These are phyloP conservation scores for Coemansia sp. DNA, from an alignment of 192 early-diverging fungal genomes.

Conservation along the genomic window DNA sequence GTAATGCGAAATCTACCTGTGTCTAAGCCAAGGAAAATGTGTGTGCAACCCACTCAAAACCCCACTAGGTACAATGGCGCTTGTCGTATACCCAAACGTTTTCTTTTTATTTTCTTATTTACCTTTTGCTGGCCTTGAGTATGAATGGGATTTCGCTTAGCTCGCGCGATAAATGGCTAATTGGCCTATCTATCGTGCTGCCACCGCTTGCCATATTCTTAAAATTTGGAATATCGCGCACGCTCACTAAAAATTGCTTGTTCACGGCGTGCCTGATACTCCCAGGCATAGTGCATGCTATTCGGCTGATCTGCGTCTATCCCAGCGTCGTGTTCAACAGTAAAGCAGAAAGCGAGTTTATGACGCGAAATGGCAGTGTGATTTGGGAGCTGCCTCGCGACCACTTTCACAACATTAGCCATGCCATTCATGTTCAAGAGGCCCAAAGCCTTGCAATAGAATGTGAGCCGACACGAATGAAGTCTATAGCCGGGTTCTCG, in stretches of 20 bases:
- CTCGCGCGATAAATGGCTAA: slow-evolving; percentile 31
- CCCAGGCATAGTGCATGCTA: slow-evolving; percentile 36
- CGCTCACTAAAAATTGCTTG: slow-evolving; percentile 29
- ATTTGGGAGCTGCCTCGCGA: slow-evolving; percentile 44
- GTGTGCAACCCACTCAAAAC: no score
- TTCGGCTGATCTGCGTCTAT: slow-evolving; percentile 30
- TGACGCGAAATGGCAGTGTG: slow-evolving; percentile 26
- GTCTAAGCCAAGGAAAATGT: no score
- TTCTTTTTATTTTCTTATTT: background rate
- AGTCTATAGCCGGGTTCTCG: slow-evolving; percentile 23
- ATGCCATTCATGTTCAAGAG: slow-evolving; percentile 28
- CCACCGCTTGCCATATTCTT: slow-evolving; percentile 37
- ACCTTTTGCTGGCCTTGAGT: background rate
- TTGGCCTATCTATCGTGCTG: slow-evolving; percentile 19
- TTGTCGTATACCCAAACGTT: background rate
- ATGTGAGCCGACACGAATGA: slow-evolving; percentile 13
- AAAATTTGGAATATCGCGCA: slow-evolving; percentile 42
- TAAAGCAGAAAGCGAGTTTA: slow-evolving; percentile 10
- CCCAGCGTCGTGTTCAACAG: slow-evolving; percentile 39
- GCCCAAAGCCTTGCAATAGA: slow-evolving; percentile 19
- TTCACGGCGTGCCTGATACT: slow-evolving; percentile 33
- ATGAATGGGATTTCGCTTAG: slow-evolving; percentile 44
- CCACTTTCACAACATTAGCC: slow-evolving; percentile 41
- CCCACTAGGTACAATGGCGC: background rate
- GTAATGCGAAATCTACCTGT: no score